A percentile compares a stretch with the other conserved stretches of the same genome.
phyloP scores from a whole-genome alignment of 129 eudicot genomes.

The Chrysanthemum lavandulifolium region DNA sequence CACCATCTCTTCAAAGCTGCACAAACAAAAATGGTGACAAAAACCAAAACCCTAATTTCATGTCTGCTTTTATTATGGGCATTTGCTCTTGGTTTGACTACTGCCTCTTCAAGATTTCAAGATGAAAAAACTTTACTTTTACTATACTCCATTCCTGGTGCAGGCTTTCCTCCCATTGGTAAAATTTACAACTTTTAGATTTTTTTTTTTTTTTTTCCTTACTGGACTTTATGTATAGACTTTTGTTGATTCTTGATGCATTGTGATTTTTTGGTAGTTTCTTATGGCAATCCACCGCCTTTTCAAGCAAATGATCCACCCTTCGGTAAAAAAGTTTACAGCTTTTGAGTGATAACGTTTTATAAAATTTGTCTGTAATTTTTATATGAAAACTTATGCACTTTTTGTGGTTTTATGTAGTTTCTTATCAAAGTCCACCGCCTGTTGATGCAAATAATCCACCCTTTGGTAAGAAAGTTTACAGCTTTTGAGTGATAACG shows the following conservation, averaged over 20 bases:
- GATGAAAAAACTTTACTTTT: constrained; percentile 27
- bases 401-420: too few species aligned
- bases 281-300: too few species aligned
- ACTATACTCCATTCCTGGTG: constrained; percentile 23
- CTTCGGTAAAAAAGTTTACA: too few species aligned
- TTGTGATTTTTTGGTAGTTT: neutral
- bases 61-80: constrained; percentile 22
- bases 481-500: too few species aligned
- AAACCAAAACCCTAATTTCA: constrained; percentile 23
- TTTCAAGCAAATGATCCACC: too few species aligned
- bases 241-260: constrained; percentile 20
- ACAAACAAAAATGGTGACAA: constrained; percentile 23
- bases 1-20: constrained; percentile 19
- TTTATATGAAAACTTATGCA: too few species aligned
- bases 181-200: neutral
- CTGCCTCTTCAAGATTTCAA: constrained; percentile 22
- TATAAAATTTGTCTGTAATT: too few species aligned
- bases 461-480: too few species aligned
- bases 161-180: constrained; percentile 25
- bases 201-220: neutral
- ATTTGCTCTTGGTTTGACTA: constrained; percentile 26
- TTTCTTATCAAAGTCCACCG: too few species aligned
- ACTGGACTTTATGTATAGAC: neutral
- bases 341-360: too few species aligned
- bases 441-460: too few species aligned